These are phyloP conservation scores for Pleurotus djamor DNA, from an alignment of 768 basidiomycete species.

Conservation along the genomic window DNA sequence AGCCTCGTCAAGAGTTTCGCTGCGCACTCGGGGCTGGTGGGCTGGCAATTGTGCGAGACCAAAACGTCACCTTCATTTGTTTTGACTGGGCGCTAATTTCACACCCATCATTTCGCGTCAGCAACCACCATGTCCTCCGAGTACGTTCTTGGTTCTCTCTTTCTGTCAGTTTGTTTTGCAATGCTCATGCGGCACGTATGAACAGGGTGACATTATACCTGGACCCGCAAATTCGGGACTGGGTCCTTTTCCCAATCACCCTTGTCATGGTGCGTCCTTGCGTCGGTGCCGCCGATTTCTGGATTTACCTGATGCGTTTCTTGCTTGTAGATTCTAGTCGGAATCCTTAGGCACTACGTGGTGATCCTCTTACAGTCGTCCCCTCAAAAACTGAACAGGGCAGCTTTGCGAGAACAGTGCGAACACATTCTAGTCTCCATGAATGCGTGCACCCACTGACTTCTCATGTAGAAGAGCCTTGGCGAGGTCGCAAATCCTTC, in stretches of 20 bases:
- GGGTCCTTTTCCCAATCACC: slow-evolving; percentile 95
- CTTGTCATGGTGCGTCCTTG: slow-evolving; percentile 82
- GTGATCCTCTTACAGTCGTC: slow-evolving; percentile 79
- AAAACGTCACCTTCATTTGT: slow-evolving; percentile 5
- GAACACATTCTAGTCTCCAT: slow-evolving; percentile 23
- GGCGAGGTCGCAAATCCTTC: slow-evolving; percentile 80
- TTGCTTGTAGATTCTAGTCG: slow-evolving; percentile 75
- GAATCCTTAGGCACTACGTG: slow-evolving; percentile 90
- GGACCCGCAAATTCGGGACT: slow-evolving; percentile 94
- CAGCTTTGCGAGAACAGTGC: slow-evolving; percentile 90
- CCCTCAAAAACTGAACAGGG: slow-evolving; percentile 77
- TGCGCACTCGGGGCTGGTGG: neutral
- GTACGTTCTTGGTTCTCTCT: slow-evolving; percentile 28
- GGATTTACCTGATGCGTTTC: neutral
- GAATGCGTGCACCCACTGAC: neutral
- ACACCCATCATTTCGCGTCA: neutral
- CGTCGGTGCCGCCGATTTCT: neutral
- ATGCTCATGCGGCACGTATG: neutral
- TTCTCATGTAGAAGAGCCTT: slow-evolving; percentile 60
- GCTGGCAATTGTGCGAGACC: neutral
- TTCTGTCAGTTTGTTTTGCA: neutral
- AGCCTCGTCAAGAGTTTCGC: neutral
- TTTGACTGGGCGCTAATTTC: neutral
- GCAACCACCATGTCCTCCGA: slow-evolving; percentile 39
- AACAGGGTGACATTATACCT: slow-evolving; percentile 64